phyloP scores from a whole-genome alignment of 73 alveolate genomes.

The Blepharisma stoltei region DNA sequence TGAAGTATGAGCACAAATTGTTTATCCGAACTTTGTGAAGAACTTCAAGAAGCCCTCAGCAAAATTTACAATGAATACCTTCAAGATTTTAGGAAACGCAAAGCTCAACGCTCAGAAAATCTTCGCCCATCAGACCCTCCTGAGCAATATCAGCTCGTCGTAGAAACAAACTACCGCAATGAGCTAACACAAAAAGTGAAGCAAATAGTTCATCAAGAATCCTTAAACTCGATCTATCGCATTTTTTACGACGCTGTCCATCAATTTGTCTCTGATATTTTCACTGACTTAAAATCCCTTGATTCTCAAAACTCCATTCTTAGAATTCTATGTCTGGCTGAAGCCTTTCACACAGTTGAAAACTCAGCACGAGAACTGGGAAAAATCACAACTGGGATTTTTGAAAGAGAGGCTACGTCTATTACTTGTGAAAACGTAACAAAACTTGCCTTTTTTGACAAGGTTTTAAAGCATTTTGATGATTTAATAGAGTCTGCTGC shows the following conservation, averaged over 20 bases:
- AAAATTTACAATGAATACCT: background rate
- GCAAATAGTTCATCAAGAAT: background rate
- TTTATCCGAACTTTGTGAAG: background rate
- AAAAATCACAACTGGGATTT: background rate
- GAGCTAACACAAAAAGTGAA: constrained; percentile 10
- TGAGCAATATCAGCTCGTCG: background rate
- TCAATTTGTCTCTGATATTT: constrained; percentile 9
- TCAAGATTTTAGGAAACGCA: background rate
- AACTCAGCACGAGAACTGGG: constrained; percentile 15
- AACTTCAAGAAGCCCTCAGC: background rate
- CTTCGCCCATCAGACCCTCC: background rate
- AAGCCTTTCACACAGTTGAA: background rate
- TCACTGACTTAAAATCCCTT: background rate
- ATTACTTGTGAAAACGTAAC: constrained; percentile 7
- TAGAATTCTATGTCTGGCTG: constrained; percentile 11
- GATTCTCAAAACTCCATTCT: background rate
- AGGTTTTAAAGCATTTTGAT: background rate
- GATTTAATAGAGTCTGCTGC: background rate
- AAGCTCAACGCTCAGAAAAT: background rate
- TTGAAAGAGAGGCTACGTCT: background rate
- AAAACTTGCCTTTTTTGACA: constrained; percentile 9
- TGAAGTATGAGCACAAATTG: too few relatives aligned
- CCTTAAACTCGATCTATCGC: background rate
- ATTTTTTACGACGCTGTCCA: constrained; percentile 9
- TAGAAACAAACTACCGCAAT: background rate